Base-by-base conservation (phyloP, 345 rosid genomes). In the Schrenkiella parvula region DNA sequence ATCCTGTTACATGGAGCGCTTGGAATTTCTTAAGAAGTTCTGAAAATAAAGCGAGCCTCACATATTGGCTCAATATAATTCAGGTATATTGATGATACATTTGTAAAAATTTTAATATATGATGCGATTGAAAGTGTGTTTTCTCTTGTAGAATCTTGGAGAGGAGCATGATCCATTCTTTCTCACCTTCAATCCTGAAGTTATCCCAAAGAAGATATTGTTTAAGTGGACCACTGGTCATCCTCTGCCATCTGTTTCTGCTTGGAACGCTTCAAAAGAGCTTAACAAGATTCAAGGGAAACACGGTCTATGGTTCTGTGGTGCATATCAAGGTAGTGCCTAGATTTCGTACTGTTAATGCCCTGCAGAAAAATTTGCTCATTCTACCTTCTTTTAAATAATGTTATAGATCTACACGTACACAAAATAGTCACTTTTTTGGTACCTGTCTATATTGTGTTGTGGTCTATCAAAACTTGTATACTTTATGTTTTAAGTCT, bases 61-160 rank as follows among this genome's bases (percentile, higher is more conserved):
- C 97, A 19, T 89, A 89, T 75, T 91, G 97, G 97, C 91, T 91
- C 47, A 82, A 89, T 77, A 79, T 82, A 62, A 85, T 91, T 68
- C 91, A 89, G 97, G 97, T 88, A 54, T 57, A 57, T 35, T 18
- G 26, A 6, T 57, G 28, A 6, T 29, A 58, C 3, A 6, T 57
- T 35, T 11, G 3, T 0, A 28, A 18, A 37, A 21, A 0, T 21
- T 35, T 58, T 1, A 58, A 3, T 4, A 37, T 3, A 58, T 1
- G 5, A 58, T 14, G 44, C 11, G 43, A 57, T 3, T 57, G 43
- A 2, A 57, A 19, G 26, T 35, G 44, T 35, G 11, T 35, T 58
- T 58, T 5, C 0, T 19, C 4, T 21, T 12, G 64, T 87, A 91
- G 97, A 91, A 87, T 75, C 78, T 91, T 53, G 91, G 85, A 26